A percentile compares a stretch with the other conserved stretches of the same genome.
phyloP scores from a whole-genome alignment of 2,329 filamentous ascomycete species.

The Aspergillus fructus region DNA sequence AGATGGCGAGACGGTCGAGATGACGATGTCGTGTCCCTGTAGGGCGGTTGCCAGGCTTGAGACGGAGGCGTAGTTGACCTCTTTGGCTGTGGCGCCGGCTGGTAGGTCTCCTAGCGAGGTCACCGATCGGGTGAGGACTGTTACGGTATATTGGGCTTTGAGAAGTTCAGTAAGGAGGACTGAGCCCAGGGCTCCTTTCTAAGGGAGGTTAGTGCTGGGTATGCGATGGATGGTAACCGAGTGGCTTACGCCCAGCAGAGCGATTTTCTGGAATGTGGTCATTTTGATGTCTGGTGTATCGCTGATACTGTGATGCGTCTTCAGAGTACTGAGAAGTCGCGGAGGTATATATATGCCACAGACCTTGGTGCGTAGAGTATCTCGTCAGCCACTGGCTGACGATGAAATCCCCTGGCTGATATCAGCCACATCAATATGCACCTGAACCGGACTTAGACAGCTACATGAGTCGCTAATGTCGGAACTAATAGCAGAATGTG shows the following conservation, averaged over 20 bases:
- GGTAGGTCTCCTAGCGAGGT: neutral
- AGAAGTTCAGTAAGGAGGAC: constrained; percentile 1
- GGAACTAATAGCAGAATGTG: no score
- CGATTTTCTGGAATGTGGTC: constrained; percentile 1
- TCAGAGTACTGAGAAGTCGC: no score
- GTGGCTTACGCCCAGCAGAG: constrained; percentile 2
- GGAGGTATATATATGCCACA: no score
- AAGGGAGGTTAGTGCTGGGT: neutral
- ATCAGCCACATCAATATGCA: neutral
- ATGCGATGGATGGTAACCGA: neutral
- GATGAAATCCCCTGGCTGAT: neutral
- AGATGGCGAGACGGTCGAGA: neutral
- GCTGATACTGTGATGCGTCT: no score
- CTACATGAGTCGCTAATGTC: no score
- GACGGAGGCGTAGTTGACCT: constrained; percentile 4
- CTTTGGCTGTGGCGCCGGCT: neutral
- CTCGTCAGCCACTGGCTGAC: neutral
- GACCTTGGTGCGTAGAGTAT: neutral
- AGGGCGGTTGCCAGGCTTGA: neutral
- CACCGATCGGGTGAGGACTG: neutral
- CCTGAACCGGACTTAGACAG: neutral
- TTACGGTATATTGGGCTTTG: neutral
- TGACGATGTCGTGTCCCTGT: neutral
- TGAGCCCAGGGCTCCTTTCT: constrained; percentile 9
- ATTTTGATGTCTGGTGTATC: neutral